Conservation (phyloP, 225 moss, liverwort and hornwort genomes). For the Sphagnum tenellum region DNA sequence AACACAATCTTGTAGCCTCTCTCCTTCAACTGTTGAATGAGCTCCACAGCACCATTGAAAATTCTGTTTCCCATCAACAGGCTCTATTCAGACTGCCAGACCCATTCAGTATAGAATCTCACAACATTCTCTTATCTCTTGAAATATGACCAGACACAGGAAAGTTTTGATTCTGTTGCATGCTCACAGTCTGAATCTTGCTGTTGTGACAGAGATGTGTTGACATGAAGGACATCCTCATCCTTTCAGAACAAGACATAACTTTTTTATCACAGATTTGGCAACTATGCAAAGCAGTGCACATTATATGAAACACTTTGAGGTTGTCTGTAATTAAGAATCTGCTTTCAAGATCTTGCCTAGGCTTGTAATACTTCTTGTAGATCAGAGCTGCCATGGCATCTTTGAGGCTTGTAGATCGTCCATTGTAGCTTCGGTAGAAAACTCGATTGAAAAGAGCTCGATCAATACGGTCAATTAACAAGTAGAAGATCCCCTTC, state of each 20-base stretch:
- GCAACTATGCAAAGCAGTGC: background rate
- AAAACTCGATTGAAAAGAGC: conserved; percentile 35
- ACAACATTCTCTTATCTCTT: no score
- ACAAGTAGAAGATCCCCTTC: conserved; percentile 19
- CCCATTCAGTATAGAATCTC: no score
- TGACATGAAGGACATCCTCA: no score
- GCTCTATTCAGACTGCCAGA: conserved; percentile 4
- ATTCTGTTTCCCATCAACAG: conserved; percentile 14
- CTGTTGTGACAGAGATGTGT: no score
- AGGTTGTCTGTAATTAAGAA: background rate
- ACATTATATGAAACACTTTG: background rate
- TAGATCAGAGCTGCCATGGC: conserved; percentile 27
- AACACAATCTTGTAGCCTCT: conserved; percentile 30
- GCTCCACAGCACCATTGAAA: conserved; percentile 18
- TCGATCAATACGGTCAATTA: conserved; percentile 30
- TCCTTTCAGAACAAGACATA: no score
- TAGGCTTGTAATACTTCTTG: conserved; percentile 27
- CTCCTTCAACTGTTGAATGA: conserved; percentile 24
- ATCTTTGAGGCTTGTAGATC: conserved; percentile 12
- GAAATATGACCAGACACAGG: no score
- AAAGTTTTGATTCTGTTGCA: no score
- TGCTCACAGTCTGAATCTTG: no score
- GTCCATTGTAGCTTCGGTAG: conserved; percentile 29
- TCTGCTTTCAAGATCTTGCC: conserved; percentile 10
- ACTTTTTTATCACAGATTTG: no score